Evolutionary conservation across 202 grass and related monocot species (phyloP).

Genomic region (Digitaria exilis): DNA sequence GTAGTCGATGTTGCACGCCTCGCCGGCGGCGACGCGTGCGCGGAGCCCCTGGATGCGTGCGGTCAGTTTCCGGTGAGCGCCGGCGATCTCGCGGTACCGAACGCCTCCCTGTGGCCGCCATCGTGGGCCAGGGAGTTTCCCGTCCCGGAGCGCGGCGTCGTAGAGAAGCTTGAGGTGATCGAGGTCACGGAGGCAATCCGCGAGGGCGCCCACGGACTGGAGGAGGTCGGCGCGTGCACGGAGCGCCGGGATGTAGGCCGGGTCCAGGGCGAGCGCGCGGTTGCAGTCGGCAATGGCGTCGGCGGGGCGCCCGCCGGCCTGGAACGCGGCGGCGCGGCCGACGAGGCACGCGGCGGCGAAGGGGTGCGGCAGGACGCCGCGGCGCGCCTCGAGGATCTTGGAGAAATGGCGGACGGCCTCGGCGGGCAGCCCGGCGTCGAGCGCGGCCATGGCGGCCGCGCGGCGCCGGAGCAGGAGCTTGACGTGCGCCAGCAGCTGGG

Average conservation of each 20-base stretch:
- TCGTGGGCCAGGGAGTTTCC: conserved; percentile 67
- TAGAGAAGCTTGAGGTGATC: conserved; percentile 96
- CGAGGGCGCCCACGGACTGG: conserved; percentile 61
- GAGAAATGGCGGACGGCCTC: conserved; percentile 90
- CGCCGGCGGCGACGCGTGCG: conserved; percentile 54
- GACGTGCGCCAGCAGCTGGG: conserved; percentile 81
- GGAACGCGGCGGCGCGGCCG: conserved; percentile 75
- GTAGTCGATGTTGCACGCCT: conserved; percentile 72
- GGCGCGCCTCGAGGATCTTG: conserved; percentile 80
- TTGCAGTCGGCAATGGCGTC: conserved; percentile 92
- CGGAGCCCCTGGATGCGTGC: conserved; percentile 77
- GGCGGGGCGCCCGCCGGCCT: conserved; percentile 55
- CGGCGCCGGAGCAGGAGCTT: conserved; percentile 91
- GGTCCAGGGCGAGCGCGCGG: conserved; percentile 81
- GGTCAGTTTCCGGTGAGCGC: conserved; percentile 65
- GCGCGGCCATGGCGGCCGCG: conserved; percentile 79
- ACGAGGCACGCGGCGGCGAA: conserved; percentile 90
- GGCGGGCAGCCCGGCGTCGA: conserved; percentile 74
- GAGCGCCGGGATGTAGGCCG: conserved; percentile 84
- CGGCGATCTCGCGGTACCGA: conserved; percentile 81
- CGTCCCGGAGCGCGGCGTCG: conserved; percentile 84
- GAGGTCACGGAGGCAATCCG: conserved; percentile 84
- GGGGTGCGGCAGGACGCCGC: conserved; percentile 63
- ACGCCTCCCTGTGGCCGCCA: conserved; percentile 81
- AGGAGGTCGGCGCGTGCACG: conserved; percentile 81